phyloP scores from a whole-genome alignment of 495 filamentous ascomycete genomes.

The Oidiodendron maius region DNA sequence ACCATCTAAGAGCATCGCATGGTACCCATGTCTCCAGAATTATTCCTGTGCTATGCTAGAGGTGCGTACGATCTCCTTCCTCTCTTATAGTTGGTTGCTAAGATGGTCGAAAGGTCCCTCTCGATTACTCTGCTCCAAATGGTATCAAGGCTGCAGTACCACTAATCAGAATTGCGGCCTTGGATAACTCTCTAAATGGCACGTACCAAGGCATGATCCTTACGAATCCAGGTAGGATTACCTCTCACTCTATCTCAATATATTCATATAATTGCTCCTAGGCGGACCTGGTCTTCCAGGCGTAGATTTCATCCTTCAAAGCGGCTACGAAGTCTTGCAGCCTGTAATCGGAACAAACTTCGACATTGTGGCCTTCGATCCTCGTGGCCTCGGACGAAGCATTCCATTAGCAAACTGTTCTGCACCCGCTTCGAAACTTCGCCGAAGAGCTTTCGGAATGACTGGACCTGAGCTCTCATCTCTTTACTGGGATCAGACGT shows the following conservation, averaged over 20 bases:
- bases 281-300: slow-evolving; percentile 15
- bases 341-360: slow-evolving; percentile 23
- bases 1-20: slow-evolving; percentile 3
- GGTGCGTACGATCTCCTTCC: neutral
- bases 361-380: slow-evolving; percentile 51
- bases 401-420: slow-evolving; percentile 26
- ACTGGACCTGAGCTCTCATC: neutral
- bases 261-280: too few relatives aligned
- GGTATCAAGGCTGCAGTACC: slow-evolving; percentile 8
- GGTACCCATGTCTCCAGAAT: slow-evolving; percentile 8
- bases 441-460: neutral
- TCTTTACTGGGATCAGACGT: neutral
- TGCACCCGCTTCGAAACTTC: neutral
- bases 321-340: neutral
- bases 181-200: neutral
- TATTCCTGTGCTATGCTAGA: slow-evolving; percentile 12
- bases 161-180: slow-evolving; percentile 8
- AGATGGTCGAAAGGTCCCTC: slow-evolving; percentile 9
- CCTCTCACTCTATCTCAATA: too few relatives aligned
- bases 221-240: slow-evolving; percentile 15
- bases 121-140: slow-evolving; percentile 7
- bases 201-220: slow-evolving; percentile 13
- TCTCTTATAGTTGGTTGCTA: neutral
- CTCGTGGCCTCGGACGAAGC: slow-evolving; percentile 46
- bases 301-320: neutral